Base-by-base conservation (phyloP, 441 rosid species). In the Rhodomyrtus psidioides region DNA sequence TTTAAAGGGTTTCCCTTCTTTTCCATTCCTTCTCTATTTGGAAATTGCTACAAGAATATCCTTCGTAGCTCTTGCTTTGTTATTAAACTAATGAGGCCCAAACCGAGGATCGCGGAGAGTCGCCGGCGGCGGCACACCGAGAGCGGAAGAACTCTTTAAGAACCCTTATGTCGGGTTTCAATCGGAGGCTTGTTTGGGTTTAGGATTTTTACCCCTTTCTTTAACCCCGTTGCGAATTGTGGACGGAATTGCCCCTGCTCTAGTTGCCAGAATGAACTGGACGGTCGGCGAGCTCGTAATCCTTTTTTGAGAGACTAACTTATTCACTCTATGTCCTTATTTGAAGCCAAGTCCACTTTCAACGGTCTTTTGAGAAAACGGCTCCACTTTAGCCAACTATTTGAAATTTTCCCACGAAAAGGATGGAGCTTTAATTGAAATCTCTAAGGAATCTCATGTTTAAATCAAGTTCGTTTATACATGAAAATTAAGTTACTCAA, bases 271-370 rank as follows among this genome's bases (percentile, higher is more conserved):
- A 30, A 30, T 19, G 19, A 8, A 62, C 17, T 30, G 44, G 74
- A 5, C 12, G 0, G 0, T 28, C 19, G 1, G 23, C 12, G 9
- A 28, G 21, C 28, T 28, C 0, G 6, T 6, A 34, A 1, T 3
- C 13, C 15, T 4, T 9, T 62, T 30, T 2, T 1, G n/a, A n/a
- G n/a, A 62, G 7, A 62, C 1, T 30, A 30, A 9, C 19, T 7
- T 28, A 0, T 59, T 10, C 12, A 28, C 42, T 28, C 0, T 8
- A 16, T 1, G 12, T 8, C 0, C 6, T 2, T 30, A 30, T 62
- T 34, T 6, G 15, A 65, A 12, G 34, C 6, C 17, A 34, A 1
- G 3, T 5, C 6, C 2, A 65, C 2, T 34, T 2, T 34, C 0
- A 0, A 9, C 39, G 3, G 4, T 49, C 12, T 49, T 49, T 10